Evolutionary conservation across 768 basidiomycete genomes (phyloP).

Genomic region (Boletus rubropictus): DNA sequence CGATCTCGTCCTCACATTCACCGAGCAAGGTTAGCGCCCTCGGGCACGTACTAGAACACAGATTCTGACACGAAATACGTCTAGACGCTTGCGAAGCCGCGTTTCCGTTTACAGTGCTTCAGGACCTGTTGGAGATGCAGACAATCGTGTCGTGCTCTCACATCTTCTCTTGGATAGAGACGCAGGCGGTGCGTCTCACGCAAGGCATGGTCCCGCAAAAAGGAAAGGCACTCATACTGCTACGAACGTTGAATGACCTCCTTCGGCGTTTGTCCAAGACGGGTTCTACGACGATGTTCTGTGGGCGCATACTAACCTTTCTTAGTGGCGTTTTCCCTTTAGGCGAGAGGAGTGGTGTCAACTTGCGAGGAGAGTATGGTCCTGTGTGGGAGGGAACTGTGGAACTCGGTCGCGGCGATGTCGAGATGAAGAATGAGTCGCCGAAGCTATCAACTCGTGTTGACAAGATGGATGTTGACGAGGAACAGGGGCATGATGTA

Average conservation of each 20-base stretch:
- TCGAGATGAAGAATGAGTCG: conserved; percentile 28
- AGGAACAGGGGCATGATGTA: conserved; percentile 25
- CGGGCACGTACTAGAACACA: not conserved
- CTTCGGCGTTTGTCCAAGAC: conserved; percentile 82
- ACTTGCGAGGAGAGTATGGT: conserved; percentile 83
- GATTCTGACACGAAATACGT: not conserved
- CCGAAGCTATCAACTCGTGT: conserved; percentile 31
- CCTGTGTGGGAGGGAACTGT: conserved; percentile 69
- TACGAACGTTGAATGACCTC: conserved; percentile 83
- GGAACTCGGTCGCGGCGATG: conserved; percentile 33
- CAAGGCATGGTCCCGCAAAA: conserved; percentile 78
- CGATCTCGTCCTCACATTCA: conserved; percentile 71
- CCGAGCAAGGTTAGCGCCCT: conserved; percentile 58
- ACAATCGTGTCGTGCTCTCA: conserved; percentile 82
- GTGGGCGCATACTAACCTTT: conserved; percentile 84
- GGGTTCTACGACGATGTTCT: conserved; percentile 79
- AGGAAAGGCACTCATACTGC: conserved; percentile 79
- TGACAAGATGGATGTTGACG: conserved; percentile 64
- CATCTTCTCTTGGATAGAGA: conserved; percentile 85
- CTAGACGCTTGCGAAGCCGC: conserved; percentile 73
- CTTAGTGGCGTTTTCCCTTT: conserved; percentile 81
- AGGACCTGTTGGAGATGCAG: conserved; percentile 80
- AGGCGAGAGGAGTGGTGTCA: conserved; percentile 87
- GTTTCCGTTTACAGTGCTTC: conserved; percentile 68
- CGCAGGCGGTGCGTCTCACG: conserved; percentile 62